These are phyloP conservation scores for Funneliformis mosseae DNA, from an alignment of 192 early-diverging fungal genomes.

Conservation along the genomic window DNA sequence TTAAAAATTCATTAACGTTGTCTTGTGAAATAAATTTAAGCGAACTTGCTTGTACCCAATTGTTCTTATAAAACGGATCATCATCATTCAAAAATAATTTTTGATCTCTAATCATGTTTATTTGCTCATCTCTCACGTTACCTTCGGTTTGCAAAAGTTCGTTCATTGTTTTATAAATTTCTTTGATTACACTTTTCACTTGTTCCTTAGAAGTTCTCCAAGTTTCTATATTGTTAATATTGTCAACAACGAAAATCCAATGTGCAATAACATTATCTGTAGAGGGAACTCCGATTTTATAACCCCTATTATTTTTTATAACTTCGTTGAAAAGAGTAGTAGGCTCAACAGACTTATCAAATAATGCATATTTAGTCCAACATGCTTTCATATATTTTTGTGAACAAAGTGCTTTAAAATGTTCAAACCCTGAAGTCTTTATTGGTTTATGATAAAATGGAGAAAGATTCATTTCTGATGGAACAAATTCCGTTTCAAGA, in stretches of 20 bases:
- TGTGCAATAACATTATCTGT: neutral
- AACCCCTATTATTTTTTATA: no score
- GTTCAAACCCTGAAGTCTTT: neutral
- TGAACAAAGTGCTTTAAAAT: neutral
- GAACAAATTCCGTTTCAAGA: neutral
- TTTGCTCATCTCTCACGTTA: no score
- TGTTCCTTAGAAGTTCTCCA: neutral
- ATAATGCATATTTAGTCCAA: slow-evolving; percentile 1
- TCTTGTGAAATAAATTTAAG: neutral
- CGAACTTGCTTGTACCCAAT: neutral
- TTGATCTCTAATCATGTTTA: no score
- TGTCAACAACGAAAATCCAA: neutral
- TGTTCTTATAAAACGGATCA: slow-evolving; percentile 10
- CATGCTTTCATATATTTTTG: neutral
- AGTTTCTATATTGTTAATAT: neutral
- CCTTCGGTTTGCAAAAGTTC: neutral
- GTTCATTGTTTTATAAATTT: neutral
- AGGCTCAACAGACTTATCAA: neutral
- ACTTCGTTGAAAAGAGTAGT: neutral
- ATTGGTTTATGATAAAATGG: neutral
- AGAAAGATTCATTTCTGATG: neutral
- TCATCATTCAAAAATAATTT: slow-evolving; percentile 20
- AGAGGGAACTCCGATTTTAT: neutral
- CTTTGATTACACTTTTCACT: neutral
- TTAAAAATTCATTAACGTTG: neutral